Evolutionary conservation across 2,329 filamentous ascomycete genomes (phyloP), one percentile per base, ranked within the genome.

Genomic region (Albophoma yamanashiensis): DNA sequence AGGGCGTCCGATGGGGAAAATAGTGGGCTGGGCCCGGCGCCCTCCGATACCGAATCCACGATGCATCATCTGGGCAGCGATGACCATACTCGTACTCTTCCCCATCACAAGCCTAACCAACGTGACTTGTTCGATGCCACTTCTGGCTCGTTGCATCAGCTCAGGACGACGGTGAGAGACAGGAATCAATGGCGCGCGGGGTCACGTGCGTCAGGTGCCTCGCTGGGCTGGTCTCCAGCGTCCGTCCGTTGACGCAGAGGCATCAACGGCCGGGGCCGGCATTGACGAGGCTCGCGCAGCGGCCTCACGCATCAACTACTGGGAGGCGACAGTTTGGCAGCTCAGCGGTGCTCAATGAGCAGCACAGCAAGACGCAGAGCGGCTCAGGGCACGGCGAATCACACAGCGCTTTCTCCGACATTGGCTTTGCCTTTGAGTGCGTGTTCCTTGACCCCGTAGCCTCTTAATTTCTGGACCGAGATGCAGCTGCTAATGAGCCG

Each of bases 341-440:
- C 58, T 50, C 59, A 22, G 20, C 34, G 31, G 56, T 12, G 7
- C 43, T 52, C 7, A 20, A 12, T 27, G 55, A 60, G 58, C 34
- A 38, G 17, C 56, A 20, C 38, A 31, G 27, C 39, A 45, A 43
- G 22, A 25, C 55, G 36, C 43, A 43, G 25, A 8, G 22, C 22
- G 17, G 17, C 39, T 22, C 39, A 6, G 55, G 8, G 14, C 38
- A 45, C 11, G 17, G 31, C 14, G 39, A 25, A 4, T 50, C 40
- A 9, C 45, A 63, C 39, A 68, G 67, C 50, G 65, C 67, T 25
- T 65, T 71, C 47, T 70, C 69, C 3, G 69, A 74, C 61, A 68
- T 74, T 60, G 72, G 67, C 4, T 74, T 74, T 64, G 72, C 72
- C n/a, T 74, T 74, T 56, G 72, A 74, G 72, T 74, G 65, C 40